Conservation (phyloP, 1,139 yeast genomes). For the Barnettozyma hawaiiensis region DNA sequence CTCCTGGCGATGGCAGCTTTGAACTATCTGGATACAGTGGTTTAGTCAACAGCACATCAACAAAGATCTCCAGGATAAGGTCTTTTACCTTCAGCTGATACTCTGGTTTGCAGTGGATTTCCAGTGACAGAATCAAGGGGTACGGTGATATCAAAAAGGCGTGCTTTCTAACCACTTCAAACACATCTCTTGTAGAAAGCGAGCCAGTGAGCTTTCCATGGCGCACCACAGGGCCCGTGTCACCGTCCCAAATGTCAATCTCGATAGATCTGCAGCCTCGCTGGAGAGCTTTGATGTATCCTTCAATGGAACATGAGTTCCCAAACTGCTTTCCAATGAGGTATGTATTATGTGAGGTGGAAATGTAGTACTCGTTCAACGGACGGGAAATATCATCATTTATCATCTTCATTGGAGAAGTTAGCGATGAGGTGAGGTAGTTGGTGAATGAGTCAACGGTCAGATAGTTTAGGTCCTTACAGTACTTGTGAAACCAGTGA, state of each 20-base stretch:
- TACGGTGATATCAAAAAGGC: constrained; percentile 80
- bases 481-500: constrained; percentile 43
- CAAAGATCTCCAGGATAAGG: constrained; percentile 50
- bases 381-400: constrained; percentile 58
- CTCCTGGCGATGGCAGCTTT: constrained; percentile 65
- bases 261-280: constrained; percentile 92
- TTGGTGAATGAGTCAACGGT: constrained; percentile 27
- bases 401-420: constrained; percentile 20
- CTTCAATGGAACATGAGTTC: constrained; percentile 78
- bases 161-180: constrained; percentile 68
- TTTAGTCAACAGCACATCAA: constrained; percentile 47
- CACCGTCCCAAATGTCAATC: constrained; percentile 93
- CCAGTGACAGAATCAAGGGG: constrained; percentile 85
- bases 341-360: constrained; percentile 94
- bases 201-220: constrained; percentile 87
- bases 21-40: constrained; percentile 31
- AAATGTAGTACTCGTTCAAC: constrained; percentile 76
- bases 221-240: constrained; percentile 74
- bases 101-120: constrained; percentile 64
- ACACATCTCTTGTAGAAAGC: constrained; percentile 62
- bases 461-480: constrained; percentile 25
- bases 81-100: constrained; percentile 57
- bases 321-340: constrained; percentile 85
- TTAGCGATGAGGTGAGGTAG: constrained; percentile 39
- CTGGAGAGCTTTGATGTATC: constrained; percentile 82